These are phyloP conservation scores for Penicillium sp. DNA, from an alignment of 2,329 filamentous ascomycete species.

Conservation along the genomic window DNA sequence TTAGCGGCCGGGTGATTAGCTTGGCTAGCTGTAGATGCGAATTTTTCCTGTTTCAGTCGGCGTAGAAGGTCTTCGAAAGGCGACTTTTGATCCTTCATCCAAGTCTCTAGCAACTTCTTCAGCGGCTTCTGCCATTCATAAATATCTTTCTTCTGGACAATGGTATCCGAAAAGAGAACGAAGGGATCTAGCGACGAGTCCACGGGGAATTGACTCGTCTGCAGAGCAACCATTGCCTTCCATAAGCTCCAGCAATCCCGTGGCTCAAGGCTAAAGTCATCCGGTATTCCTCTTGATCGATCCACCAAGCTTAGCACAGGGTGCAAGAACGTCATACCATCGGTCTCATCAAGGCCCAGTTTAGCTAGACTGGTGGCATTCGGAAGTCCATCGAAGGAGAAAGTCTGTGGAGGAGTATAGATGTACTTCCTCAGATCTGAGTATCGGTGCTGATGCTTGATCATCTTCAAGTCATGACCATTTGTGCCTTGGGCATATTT, in stretches of 20 bases:
- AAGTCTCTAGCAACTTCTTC: constrained; percentile 53
- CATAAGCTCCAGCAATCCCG: constrained; percentile 64
- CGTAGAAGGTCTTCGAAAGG: constrained; percentile 50
- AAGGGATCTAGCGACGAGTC: constrained; percentile 22
- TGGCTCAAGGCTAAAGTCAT: constrained; percentile 64
- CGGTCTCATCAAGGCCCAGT: constrained; percentile 46
- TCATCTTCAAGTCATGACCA: constrained; percentile 60
- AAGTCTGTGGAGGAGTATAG: constrained; percentile 50
- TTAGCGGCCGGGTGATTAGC: too few relatives aligned
- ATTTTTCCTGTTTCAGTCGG: constrained; percentile 36
- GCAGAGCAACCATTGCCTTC: constrained; percentile 55
- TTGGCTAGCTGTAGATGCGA: background rate
- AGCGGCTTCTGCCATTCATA: constrained; percentile 58
- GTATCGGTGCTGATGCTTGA: constrained; percentile 63
- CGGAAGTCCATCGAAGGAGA: constrained; percentile 51
- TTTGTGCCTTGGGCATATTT: constrained; percentile 57
- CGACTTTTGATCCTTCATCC: constrained; percentile 54
- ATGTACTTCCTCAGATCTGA: constrained; percentile 72
- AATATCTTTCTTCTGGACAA: constrained; percentile 59
- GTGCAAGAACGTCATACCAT: constrained; percentile 57
- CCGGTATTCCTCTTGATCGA: constrained; percentile 56
- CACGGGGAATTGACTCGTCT: constrained; percentile 50
- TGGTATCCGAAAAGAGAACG: constrained; percentile 42
- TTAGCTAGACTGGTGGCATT: constrained; percentile 13
- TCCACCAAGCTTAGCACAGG: constrained; percentile 60